Base-by-base conservation (phyloP, 306 rosid species). In the Begonia loranthoides region DNA sequence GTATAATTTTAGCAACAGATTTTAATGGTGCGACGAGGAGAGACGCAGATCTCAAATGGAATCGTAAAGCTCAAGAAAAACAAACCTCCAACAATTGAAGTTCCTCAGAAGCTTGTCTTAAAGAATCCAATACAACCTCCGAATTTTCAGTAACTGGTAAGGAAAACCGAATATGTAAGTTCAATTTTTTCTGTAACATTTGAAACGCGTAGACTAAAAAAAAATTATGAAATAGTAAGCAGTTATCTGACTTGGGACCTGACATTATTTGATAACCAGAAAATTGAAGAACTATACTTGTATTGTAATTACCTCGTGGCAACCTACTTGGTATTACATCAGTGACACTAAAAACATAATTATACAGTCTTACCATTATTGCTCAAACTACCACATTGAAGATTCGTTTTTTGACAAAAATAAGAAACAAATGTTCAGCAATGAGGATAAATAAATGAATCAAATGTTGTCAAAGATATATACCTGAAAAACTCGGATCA, bases 21-120 rank as follows among this genome's bases (percentile, higher is more conserved):
- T 28, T 28, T 28, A 7, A 28, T 4, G 36, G 3, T 28, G 9
- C 36, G 5, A 28, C 36, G 5, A 28, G 0, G 36, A 28, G 6
- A 28, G 36, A 28, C 36, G 5, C 8, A 28, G 6, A 28, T 28
- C 22, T 19, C 22, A 19, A 6, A 1, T 24, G 34, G n/a, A n/a
- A n/a, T n/a, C n/a, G n/a, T 19, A 50, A 54, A 41, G 53, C 34
- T 56, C 47, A 33, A 9, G 57, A 61, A 51, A 36, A 48, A 61
- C 68, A 78, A 76, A 86, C 97, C 87, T 85, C 97, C 61, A 90
- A 70, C 24, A 80, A 69, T 73, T 78, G 83, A 57, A 90, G 99
- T 60, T 80, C 95, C 10, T 72, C 77, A 39, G 95, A 80, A 43
- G 94, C 95, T 75, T 80, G 95, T 65, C 65, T 74, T 45, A 90